These are phyloP conservation scores for Saururus chinensis DNA, from an alignment of 164 flowering plant species.

Conservation along the genomic window DNA sequence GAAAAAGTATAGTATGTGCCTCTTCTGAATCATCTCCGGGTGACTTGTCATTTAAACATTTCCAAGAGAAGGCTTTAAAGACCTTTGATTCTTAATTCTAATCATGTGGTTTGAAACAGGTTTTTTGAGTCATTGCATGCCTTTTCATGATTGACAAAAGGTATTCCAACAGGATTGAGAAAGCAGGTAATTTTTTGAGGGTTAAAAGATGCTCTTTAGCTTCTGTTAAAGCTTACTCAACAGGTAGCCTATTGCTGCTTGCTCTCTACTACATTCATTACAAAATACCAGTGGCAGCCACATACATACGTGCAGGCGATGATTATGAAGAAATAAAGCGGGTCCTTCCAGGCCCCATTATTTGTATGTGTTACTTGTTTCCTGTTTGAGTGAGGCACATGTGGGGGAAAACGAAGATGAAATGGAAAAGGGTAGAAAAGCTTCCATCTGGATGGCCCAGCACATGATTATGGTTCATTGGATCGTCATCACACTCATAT, in stretches of 20 bases:
- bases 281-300: background rate
- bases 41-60: constrained; percentile 28
- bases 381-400: background rate
- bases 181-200: constrained; percentile 9
- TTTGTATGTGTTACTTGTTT: background rate
- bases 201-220: constrained; percentile 17
- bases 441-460: background rate
- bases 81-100: background rate
- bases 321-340: background rate
- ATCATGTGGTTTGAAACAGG: constrained; percentile 9
- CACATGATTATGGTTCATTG: constrained; percentile 15
- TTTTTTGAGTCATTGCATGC: constrained; percentile 11
- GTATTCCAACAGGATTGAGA: constrained; percentile 16
- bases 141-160: constrained; percentile 21
- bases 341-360: background rate
- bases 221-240: constrained; percentile 4
- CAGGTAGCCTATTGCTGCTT: background rate
- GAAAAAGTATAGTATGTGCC: constrained; percentile 21
- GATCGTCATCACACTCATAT: constrained; percentile 7
- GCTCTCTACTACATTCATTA: background rate
- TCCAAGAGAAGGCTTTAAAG: background rate
- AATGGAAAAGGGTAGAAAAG: constrained; percentile 1
- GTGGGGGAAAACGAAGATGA: background rate
- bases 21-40: constrained; percentile 11
- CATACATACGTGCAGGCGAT: background rate